phyloP scores from a whole-genome alignment of 2,329 filamentous ascomycete genomes.

The Neospermospora avenae region DNA sequence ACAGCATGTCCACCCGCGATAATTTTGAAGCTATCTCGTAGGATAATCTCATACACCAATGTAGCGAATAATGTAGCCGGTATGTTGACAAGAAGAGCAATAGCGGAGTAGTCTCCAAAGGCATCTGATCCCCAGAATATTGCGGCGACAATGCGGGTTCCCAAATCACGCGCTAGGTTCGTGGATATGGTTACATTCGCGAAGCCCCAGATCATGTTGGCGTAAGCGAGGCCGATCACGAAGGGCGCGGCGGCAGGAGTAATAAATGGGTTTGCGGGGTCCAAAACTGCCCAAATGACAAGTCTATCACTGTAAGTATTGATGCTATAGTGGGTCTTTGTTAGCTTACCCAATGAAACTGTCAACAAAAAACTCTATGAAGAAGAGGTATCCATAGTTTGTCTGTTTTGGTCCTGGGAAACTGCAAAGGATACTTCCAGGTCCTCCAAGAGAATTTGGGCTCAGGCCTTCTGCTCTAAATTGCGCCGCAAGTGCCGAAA shows the following conservation, averaged over 20 bases:
- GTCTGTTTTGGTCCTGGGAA: conserved; percentile 50
- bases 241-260: conserved; percentile 45
- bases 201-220: conserved; percentile 49
- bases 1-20: conserved; percentile 47
- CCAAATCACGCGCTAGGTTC: conserved; percentile 56
- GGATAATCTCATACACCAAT: conserved; percentile 51
- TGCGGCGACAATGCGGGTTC: conserved; percentile 55
- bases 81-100: conserved; percentile 53
- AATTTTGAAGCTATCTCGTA: conserved; percentile 50
- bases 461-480: conserved; percentile 33
- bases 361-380: conserved; percentile 58
- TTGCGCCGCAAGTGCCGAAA: conserved; percentile 40
- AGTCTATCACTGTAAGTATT: conserved; percentile 35
- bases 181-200: conserved; percentile 52
- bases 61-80: conserved; percentile 55
- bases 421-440: conserved; percentile 52
- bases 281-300: conserved; percentile 55
- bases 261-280: conserved; percentile 57
- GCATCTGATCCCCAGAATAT: conserved; percentile 54
- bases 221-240: conserved; percentile 50
- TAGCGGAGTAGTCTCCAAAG: conserved; percentile 50
- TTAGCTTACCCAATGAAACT: conserved; percentile 44
- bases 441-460: conserved; percentile 45
- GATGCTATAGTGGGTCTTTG: too few species aligned
- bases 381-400: conserved; percentile 53